These are phyloP conservation scores for Trametes sanguinea DNA, from an alignment of 768 basidiomycete species.

Conservation along the genomic window DNA sequence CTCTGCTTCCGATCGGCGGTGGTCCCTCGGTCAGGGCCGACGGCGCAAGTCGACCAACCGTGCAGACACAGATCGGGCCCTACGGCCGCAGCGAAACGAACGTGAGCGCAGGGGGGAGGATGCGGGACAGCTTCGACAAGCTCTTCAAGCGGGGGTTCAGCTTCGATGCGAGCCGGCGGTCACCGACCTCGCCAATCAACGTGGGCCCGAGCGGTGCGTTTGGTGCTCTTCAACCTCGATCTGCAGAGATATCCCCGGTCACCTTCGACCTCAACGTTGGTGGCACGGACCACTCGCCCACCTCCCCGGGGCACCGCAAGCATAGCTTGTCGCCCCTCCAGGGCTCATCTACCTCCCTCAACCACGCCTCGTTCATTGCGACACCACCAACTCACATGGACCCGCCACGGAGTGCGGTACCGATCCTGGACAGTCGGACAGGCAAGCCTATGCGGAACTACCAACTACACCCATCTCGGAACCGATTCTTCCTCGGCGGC, in stretches of 20 bases:
- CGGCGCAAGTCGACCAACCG: constrained; percentile 28
- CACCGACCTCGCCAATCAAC: constrained; percentile 25
- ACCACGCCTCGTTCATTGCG: constrained; percentile 27
- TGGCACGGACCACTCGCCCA: constrained; percentile 23
- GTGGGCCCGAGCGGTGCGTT: constrained; percentile 19
- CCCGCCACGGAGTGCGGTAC: constrained; percentile 39
- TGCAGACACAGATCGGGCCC: constrained; percentile 28
- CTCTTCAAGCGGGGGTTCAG: constrained; percentile 55
- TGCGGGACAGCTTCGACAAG: constrained; percentile 64
- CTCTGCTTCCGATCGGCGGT: constrained; percentile 59
- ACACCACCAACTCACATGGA: constrained; percentile 34
- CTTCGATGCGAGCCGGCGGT: constrained; percentile 32
- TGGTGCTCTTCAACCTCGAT: constrained; percentile 23
- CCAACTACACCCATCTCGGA: constrained; percentile 68
- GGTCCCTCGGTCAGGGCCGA: constrained; percentile 23
- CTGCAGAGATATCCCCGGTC: constrained; percentile 25
- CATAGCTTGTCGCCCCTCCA: constrained; percentile 23
- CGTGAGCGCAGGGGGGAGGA: constrained; percentile 36
- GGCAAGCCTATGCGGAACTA: constrained; percentile 55
- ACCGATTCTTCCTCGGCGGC: constrained; percentile 75
- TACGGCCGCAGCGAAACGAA: constrained; percentile 33
- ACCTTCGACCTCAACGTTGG: constrained; percentile 31
- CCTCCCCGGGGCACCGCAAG: constrained; percentile 26
- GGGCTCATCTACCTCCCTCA: constrained; percentile 25
- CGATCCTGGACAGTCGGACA: constrained; percentile 35